Evolutionary conservation across 257 asterid species (phyloP).

Genomic region (Mentha longifolia): DNA sequence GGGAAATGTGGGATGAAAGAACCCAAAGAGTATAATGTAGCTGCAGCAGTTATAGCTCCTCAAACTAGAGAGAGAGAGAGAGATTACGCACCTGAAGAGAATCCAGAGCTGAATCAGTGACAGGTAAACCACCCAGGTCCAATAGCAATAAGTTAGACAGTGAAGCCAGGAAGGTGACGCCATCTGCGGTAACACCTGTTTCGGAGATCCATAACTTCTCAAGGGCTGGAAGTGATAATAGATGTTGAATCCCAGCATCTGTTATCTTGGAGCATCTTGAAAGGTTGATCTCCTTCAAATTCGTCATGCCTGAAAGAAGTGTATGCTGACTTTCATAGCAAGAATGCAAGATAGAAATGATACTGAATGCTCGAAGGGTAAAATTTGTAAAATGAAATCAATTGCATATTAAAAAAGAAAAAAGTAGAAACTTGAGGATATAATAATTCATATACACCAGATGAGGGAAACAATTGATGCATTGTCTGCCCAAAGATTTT

Average conservation of each 20-base stretch:
- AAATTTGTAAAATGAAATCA: constrained; percentile 11
- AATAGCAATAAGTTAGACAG: constrained; percentile 56
- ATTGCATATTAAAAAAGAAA: neutral
- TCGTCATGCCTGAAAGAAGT: constrained; percentile 65
- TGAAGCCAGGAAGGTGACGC: constrained; percentile 63
- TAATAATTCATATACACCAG: neutral
- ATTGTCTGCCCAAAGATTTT: constrained; percentile 3
- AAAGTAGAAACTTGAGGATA: constrained; percentile 4
- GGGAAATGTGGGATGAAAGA: constrained; percentile 2
- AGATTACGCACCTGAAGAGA: constrained; percentile 69
- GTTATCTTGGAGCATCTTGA: constrained; percentile 82
- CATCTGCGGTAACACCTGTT: constrained; percentile 79
- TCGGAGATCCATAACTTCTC: constrained; percentile 82
- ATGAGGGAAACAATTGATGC: neutral
- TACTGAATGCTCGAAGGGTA: neutral
- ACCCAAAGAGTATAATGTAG: neutral
- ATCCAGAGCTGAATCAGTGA: constrained; percentile 68
- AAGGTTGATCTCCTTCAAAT: constrained; percentile 77
- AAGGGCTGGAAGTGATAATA: constrained; percentile 62
- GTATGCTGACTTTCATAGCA: constrained; percentile 6
- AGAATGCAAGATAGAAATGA: neutral
- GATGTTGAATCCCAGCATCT: constrained; percentile 78
- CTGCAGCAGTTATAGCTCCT: constrained; percentile 26
- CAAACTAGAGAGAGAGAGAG: constrained; percentile 11
- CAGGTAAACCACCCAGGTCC: constrained; percentile 91